Conservation (phyloP, 257 asterid genomes). For the Jaltomata sinuosa region DNA sequence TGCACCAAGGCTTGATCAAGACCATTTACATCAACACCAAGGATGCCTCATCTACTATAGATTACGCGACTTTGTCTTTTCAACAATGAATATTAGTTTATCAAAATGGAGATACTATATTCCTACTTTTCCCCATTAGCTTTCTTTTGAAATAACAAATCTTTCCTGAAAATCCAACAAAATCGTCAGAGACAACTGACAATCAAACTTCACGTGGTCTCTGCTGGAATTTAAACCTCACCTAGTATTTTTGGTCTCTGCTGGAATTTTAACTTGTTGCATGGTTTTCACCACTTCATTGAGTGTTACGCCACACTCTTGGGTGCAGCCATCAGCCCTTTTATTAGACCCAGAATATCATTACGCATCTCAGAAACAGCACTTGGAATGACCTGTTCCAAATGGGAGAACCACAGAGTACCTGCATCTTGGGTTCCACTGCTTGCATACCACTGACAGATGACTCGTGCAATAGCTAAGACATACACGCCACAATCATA, state of each 20-base stretch:
- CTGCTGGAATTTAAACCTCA: not conserved
- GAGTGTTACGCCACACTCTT: not conserved
- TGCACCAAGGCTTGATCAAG: not conserved
- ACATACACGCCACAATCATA: constrained; percentile 82
- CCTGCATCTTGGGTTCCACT: constrained; percentile 12
- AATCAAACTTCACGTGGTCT: not conserved
- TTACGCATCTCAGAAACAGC: constrained; percentile 39
- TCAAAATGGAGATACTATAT: not conserved
- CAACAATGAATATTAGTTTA: not conserved
- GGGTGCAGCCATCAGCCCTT: constrained; percentile 26
- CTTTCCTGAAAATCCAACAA: not conserved
- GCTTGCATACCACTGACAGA: constrained; percentile 50
- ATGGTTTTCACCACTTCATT: not conserved
- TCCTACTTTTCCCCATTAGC: not conserved
- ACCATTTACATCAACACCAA: not conserved
- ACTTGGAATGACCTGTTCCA: constrained; percentile 40
- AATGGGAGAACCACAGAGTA: constrained; percentile 40
- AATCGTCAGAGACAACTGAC: not conserved
- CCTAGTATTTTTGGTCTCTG: not conserved
- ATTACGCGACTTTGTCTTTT: not conserved
- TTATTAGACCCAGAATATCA: constrained; percentile 46
- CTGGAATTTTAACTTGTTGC: not conserved
- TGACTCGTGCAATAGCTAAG: constrained; percentile 47
- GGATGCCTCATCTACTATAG: not conserved
- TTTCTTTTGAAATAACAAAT: not conserved